A percentile compares a stretch with the other conserved stretches of the same genome.
These are phyloP conservation scores for Geotrichum cucujoidarum DNA, from an alignment of 1,139 yeast species.

Conservation along the genomic window DNA sequence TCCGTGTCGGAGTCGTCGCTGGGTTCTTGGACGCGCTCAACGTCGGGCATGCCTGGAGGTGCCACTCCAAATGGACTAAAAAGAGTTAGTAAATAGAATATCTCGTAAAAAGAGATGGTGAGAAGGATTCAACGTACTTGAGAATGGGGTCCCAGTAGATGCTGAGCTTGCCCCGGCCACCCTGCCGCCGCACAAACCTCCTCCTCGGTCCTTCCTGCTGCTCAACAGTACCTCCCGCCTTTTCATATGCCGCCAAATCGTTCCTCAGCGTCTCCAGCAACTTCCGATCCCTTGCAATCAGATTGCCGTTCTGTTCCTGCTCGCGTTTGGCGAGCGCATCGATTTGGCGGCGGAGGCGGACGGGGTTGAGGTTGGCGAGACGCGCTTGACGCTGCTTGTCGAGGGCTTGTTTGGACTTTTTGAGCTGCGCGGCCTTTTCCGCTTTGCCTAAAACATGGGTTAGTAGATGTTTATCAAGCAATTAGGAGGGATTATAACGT, in stretches of 20 bases:
- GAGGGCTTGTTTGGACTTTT: slow-evolving; percentile 29
- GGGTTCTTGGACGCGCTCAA: slow-evolving; percentile 15
- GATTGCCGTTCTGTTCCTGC: slow-evolving; percentile 19
- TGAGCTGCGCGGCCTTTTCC: slow-evolving; percentile 32
- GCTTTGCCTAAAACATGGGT: slow-evolving; percentile 21
- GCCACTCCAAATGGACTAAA: slow-evolving; percentile 31
- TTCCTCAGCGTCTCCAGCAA: slow-evolving; percentile 23
- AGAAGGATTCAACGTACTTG: slow-evolving; percentile 7
- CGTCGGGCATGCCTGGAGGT: slow-evolving; percentile 26
- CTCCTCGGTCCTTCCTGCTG: slow-evolving; percentile 11
- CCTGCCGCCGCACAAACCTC: slow-evolving; percentile 16
- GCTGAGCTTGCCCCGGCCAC: slow-evolving; percentile 23
- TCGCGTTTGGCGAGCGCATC: slow-evolving; percentile 21
- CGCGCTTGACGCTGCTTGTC: slow-evolving; percentile 24
- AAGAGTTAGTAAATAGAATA: no score
- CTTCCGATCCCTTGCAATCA: slow-evolving; percentile 21
- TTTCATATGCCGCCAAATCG: slow-evolving; percentile 24
- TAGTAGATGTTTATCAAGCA: neutral
- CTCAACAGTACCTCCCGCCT: slow-evolving; percentile 20
- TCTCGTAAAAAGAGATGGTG: neutral
- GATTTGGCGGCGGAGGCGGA: slow-evolving; percentile 24
- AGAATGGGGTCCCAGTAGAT: slow-evolving; percentile 30
- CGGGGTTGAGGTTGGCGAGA: slow-evolving; percentile 24
- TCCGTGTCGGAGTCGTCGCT: slow-evolving; percentile 24
- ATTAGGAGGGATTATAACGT: slow-evolving; percentile 9